phyloP scores from a whole-genome alignment of 2,329 filamentous ascomycete genomes.

The Fusarium coffeatum region DNA sequence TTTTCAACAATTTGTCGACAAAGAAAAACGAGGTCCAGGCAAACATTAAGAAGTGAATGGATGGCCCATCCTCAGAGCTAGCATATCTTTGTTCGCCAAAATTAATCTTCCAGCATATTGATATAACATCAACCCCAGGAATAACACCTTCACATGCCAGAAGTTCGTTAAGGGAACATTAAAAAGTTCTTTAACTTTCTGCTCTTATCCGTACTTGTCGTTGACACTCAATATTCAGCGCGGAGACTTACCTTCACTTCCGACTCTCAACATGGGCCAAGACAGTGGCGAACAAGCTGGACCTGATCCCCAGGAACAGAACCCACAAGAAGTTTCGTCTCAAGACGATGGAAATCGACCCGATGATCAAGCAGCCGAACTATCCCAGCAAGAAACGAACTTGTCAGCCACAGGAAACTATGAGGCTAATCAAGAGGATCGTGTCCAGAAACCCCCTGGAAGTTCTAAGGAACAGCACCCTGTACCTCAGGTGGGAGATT shows the following conservation, averaged over 20 bases:
- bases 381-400: not conserved
- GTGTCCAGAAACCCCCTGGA: not conserved
- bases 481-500: not conserved
- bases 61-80: not conserved
- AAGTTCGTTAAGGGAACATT: not conserved
- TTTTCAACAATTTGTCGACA: not conserved
- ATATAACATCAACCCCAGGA: not conserved
- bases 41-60: not conserved
- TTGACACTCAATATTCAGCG: not conserved
- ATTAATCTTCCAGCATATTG: not conserved
- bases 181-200: not conserved
- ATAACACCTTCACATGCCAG: not conserved
- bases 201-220: not conserved
- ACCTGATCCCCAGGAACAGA: not conserved
- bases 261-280: not conserved
- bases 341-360: not conserved
- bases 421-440: not conserved
- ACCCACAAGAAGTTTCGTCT: not conserved
- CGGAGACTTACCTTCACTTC: not conserved
- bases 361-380: not conserved
- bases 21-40: not conserved
- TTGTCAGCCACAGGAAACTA: conserved; percentile 1
- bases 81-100: not conserved
- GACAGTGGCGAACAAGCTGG: not conserved
- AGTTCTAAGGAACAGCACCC: conserved; percentile 23